Base-by-base conservation (phyloP, 306 rosid species). In the Cotoneaster glaucophyllus region DNA sequence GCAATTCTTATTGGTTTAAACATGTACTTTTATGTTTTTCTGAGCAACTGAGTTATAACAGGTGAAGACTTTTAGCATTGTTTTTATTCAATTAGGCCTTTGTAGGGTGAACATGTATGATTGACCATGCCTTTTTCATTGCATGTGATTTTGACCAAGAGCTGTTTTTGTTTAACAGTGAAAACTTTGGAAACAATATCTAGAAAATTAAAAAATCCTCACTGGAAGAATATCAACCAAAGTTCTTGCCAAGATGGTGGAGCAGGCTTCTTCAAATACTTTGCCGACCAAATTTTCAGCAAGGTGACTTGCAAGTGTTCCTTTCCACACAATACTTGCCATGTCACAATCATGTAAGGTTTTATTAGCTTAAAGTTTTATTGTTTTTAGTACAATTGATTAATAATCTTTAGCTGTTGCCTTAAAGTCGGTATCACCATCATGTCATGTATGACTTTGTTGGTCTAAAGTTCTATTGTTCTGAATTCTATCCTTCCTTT, bases 291-390 rank as follows among this genome's bases (percentile, higher is more conserved):
- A 10, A 19, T 48, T 1, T 8, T 43, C 1, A 84, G 85, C 65
- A 87, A 82, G 66, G 85, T 90, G 53, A 87, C 79, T 0, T 92
- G 97, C 71, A 11, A 83, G 58, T 92, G 97, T 75, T 8, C 87
- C 73, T 56, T 74, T 37, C 14, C 44, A 67, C 5, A 28, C 59
- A 10, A 53, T 43, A 66, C 83, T 81, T 90, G 97, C 84, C 87
- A 81, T 32, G 84, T 92, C 53, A 90, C 84, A 18, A 45, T 3
- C 66, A 88, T 89, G 97, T 89, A 84, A 4, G 84, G 11, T 1
- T n/a, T 10, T 0, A 34, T 31, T 75, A 3, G 25, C 2, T n/a
- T 37, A 37, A 24, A 37, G 39, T 37, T 39, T 29, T 21, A 22
- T 70, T 70, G 68, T 22, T 34, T 48, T 7, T 2, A 71, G 26